Percentiles rank a stretch among this genome's conserved stretches.
Conservation (phyloP, 495 filamentous ascomycete species). For the Penicillium malachiteum region DNA sequence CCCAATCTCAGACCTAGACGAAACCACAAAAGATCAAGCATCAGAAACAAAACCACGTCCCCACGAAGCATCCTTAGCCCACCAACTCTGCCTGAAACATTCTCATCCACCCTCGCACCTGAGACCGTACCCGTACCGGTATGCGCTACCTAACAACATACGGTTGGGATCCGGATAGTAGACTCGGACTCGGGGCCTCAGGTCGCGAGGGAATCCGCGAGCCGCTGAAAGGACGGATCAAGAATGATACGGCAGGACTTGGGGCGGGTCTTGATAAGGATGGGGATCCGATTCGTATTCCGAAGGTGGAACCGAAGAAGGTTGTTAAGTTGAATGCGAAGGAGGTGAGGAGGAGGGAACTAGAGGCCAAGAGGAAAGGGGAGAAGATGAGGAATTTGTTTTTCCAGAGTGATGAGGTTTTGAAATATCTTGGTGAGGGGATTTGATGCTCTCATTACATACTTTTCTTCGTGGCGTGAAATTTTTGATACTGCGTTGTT, state of each 20-base stretch:
- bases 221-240: conserved; percentile 71
- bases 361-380: conserved; percentile 60
- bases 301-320: conserved; percentile 45
- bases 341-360: conserved; percentile 59
- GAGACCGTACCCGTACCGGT: conserved; percentile 74
- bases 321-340: conserved; percentile 66
- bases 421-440: conserved; percentile 63
- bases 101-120: conserved; percentile 83
- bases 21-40: neutral
- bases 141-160: conserved; percentile 71
- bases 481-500: neutral
- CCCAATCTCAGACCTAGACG: too few species aligned
- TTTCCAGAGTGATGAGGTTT: conserved; percentile 66
- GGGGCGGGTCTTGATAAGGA: conserved; percentile 45
- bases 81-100: conserved; percentile 77
- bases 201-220: conserved; percentile 70
- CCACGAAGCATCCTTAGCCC: conserved; percentile 74
- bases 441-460: neutral
- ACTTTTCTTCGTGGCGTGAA: neutral
- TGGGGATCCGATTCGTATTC: conserved; percentile 18
- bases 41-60: conserved; percentile 21
- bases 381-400: conserved; percentile 65
- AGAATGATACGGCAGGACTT: conserved; percentile 73
- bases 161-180: conserved; percentile 85
- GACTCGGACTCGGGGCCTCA: conserved; percentile 66